Base-by-base conservation (phyloP, 768 basidiomycete genomes). In the Leccinum subtestaceum region DNA sequence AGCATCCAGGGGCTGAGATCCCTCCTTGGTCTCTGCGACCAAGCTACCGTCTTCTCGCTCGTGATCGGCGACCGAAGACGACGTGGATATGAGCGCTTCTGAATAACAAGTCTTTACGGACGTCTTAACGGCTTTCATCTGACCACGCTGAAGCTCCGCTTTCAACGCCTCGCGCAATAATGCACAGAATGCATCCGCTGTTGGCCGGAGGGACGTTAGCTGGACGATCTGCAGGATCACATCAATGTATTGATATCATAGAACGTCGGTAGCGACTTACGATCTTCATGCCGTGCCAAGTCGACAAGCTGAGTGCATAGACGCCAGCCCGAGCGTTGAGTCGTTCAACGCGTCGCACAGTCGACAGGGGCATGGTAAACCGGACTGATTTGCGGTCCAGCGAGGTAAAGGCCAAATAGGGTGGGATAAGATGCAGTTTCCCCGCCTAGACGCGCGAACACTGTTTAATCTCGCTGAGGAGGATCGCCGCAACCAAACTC, bases 21-120 rank as follows among this genome's bases (percentile, higher is more conserved):
- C 78, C 49, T 81, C 82, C 62, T 81, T 81, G 55, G 78, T 79
- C 49, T 86, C 84, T 7, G 75, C 72, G 34, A 83, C 81, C 59
- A 88, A 72, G 58, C 83, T 86, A 1, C 84, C 87, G 43, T 91
- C 87, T 64, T 89, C 88, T 43, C 81, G 80, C 64, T 87, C 89
- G 56, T 81, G 83, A 55, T 85, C 88, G 19, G 78, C 82, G n/a
- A 80, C 80, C 2, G 78, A 75, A 7, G 83, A 80, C 0, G 82
- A 77, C 4, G 82, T 76, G 1, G 83, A 78, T 15, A 95, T 75
- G 3, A 98, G 84, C n/a, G 82, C 84, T 74, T 98, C 97, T 0
- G 95, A 97, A 73, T 96, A 98, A 70, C 95, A 91, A 1, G 93
- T 92, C 75, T 91, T 89, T 31, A 91, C 84, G 70, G 98, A 98